Evolutionary conservation across 129 eudicot species (phyloP).

Genomic region (Flaveria trinervia): DNA sequence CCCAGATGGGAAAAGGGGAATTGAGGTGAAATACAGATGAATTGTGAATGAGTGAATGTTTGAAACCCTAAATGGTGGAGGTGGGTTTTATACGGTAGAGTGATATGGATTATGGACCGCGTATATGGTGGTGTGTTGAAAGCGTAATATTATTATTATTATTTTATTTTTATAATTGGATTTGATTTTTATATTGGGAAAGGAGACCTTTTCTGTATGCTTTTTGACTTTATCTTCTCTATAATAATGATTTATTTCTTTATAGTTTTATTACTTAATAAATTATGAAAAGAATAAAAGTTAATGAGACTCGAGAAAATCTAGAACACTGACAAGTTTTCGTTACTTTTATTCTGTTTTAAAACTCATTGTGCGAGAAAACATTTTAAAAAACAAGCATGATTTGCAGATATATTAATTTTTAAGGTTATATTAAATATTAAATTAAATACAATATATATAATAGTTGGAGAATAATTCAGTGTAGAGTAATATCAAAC

Average conservation of each 20-base stretch:
- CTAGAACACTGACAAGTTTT: not conserved
- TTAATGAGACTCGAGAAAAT: not conserved
- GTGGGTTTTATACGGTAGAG: conserved; percentile 27
- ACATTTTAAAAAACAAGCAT: not conserved
- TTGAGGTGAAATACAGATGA: conserved; percentile 15
- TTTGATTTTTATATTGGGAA: not conserved
- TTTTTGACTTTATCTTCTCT: conserved; percentile 2
- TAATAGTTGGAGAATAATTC: too few species aligned
- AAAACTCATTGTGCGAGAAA: not conserved
- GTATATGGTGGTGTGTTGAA: conserved; percentile 44
- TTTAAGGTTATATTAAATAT: not conserved
- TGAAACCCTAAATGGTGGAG: conserved; percentile 32
- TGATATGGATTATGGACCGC: conserved; percentile 44
- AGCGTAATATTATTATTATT: not conserved
- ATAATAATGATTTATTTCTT: not conserved
- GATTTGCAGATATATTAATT: not conserved
- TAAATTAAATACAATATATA: too few species aligned
- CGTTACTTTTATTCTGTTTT: not conserved
- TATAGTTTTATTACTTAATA: too few species aligned
- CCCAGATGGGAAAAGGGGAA: not conserved
- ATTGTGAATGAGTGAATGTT: conserved; percentile 23
- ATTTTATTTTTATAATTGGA: not conserved
- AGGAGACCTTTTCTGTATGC: not conserved
- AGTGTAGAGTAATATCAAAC: too few species aligned
- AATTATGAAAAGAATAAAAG: too few species aligned